Evolutionary conservation across 2,329 filamentous ascomycete genomes (phyloP).

Genomic region (Xylaria sp.): DNA sequence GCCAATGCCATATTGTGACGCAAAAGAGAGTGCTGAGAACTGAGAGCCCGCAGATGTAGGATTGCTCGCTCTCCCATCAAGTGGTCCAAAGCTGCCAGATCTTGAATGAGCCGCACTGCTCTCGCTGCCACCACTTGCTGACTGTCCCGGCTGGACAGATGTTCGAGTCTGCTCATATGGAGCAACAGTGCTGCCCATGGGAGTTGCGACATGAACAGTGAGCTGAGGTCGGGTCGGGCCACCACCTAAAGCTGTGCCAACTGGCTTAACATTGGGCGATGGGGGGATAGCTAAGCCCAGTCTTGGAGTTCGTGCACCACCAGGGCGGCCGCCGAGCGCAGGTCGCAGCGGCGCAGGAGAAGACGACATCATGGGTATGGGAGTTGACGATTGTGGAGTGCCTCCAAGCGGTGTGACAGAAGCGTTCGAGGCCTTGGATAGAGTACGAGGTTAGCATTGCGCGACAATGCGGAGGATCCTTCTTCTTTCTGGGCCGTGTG

Average conservation of each 20-base stretch:
- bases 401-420: slow-evolving; percentile 40
- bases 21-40: slow-evolving; percentile 84
- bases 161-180: slow-evolving; percentile 73
- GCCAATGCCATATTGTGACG: slow-evolving; percentile 75
- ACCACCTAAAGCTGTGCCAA: slow-evolving; percentile 63
- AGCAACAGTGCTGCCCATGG: slow-evolving; percentile 80
- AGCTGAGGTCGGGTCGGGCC: slow-evolving; percentile 68
- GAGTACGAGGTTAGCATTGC: slow-evolving; percentile 46
- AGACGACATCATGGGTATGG: slow-evolving; percentile 72
- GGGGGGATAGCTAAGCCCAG: slow-evolving; percentile 91
- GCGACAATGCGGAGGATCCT: slow-evolving; percentile 31
- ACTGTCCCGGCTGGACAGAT: slow-evolving; percentile 67
- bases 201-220: slow-evolving; percentile 86
- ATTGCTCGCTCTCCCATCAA: slow-evolving; percentile 80
- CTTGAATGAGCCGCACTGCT: slow-evolving; percentile 81
- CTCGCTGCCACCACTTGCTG: slow-evolving; percentile 81
- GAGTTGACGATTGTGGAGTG: slow-evolving; percentile 46
- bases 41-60: slow-evolving; percentile 89
- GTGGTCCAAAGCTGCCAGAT: slow-evolving; percentile 82
- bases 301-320: slow-evolving; percentile 74
- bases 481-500: slow-evolving; percentile 7
- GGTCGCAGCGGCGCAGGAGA: slow-evolving; percentile 84
- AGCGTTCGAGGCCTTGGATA: slow-evolving; percentile 43
- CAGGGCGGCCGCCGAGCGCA: slow-evolving; percentile 75
- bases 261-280: slow-evolving; percentile 82